A percentile compares a stretch with the other conserved stretches of the same genome.
Conservation (phyloP, 805 yeast genomes). For the Yamadazyma sp. region DNA sequence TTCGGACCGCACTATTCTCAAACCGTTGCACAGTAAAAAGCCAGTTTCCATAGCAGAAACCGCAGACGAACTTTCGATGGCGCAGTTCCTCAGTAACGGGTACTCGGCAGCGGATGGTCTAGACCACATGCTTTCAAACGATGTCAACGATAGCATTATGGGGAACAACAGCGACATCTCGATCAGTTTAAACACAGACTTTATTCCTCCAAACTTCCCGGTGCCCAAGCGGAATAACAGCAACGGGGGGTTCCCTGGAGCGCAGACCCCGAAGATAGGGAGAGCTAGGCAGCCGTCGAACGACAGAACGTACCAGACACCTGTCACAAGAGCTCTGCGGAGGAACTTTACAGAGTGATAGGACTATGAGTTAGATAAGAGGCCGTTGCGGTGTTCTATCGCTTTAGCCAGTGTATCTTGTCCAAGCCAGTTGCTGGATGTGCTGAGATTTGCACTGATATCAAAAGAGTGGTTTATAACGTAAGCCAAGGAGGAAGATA, state of each 20-base stretch:
- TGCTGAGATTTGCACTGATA: no score
- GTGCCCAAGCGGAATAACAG: conserved; percentile 16
- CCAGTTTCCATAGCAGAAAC: conserved; percentile 2
- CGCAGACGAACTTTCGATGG: conserved; percentile 24
- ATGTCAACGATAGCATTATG: conserved; percentile 27
- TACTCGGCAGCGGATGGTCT: conserved; percentile 13
- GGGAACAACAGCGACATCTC: conserved; percentile 34
- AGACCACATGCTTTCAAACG: conserved; percentile 19
- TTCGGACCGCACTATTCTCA: conserved; percentile 33
- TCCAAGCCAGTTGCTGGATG: no score
- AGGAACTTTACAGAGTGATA: conserved; percentile 12
- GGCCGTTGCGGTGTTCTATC: no score
- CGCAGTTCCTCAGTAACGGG: conserved; percentile 27
- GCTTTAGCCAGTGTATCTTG: no score
- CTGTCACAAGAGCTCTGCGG: conserved; percentile 39
- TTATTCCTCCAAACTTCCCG: conserved; percentile 22
- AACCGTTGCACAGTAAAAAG: conserved; percentile 22
- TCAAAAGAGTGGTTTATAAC: no score
- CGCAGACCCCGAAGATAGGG: conserved; percentile 38
- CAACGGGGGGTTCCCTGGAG: conserved; percentile 14
- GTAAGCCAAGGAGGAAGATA: no score
- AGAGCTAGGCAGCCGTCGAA: conserved; percentile 39
- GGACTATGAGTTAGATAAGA: no score
- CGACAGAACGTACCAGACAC: conserved; percentile 43
- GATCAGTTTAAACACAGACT: conserved; percentile 27